Base-by-base conservation (phyloP, 2,329 filamentous ascomycete species). In the Aspergillus fijiensis region DNA sequence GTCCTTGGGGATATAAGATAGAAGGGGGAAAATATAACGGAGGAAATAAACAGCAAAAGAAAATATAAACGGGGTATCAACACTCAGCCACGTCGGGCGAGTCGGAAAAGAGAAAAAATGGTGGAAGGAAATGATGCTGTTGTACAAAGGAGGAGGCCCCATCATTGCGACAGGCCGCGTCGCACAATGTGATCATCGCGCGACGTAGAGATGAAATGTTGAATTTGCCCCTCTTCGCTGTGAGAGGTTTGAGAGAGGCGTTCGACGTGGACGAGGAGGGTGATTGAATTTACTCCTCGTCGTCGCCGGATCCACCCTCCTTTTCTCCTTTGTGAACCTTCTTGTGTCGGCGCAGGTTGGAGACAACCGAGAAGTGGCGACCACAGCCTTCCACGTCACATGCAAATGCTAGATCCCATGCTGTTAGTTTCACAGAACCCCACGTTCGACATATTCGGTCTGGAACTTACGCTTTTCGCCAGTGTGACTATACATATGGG, bases 401-500 rank as follows among this genome's bases (percentile, higher is more conserved):
- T 25, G 89, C 89, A 73, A 96, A 98, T 66, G 95, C 93, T 97
- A 72, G 58, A 63, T 23, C 39, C 48, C 49, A 39, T 47, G 14
- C 12, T 25, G 60, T 72, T 60, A 72, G 70, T 64, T 57, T 31
- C 42, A 57, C 51, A 50, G n/a, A 33, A 12, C 25, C 42, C 25
- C 35, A 45, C 35, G 35, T 12, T 49, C 29, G n/a, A 31, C n/a
- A 14, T n/a, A 21, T 49, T 57, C 45, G 23, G 16, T 14, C 23
- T 45, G n/a, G 10, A 49, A 88, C 92, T 84, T 86, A 96, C 92
- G 94, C 81, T 98, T 98, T 78, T 98, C 94, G 74, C 94, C 94
- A 58, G 94, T 98, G 74, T 98, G 94, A 78, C 92, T 96, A 80
- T 97, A 97, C 90, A 97, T 97, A 75, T 98, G 94, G 33, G 94